Base-by-base conservation (phyloP, 208 protist species). In the Acanthamoeba sp. region DNA sequence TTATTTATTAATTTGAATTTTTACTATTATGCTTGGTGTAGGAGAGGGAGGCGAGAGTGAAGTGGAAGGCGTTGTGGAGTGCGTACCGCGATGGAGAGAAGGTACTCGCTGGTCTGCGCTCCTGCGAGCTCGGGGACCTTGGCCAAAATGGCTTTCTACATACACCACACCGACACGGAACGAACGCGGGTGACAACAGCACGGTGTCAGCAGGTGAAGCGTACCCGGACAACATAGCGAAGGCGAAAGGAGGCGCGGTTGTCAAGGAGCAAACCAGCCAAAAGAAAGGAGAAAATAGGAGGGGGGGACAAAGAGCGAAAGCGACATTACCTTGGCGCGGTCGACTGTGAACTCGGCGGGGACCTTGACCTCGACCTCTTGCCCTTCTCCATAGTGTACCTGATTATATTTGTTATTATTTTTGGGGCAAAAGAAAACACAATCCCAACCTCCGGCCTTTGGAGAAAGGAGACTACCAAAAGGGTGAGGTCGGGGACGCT, bases 311-410 rank as follows among this genome's bases (percentile, higher is more conserved):
- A 38, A 40, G 45, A 50, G 1, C 64, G 64, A 73, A 73, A 38
- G 27, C 34, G 64, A 84, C 14, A 55, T 14, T 52, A 84, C 73
- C 73, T 84, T 84, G 34, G 73, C 73, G 12, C 73, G 73, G 73
- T 84, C 73, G 20, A 84, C 38, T 3, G 73, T 84, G 73, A 55
- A 84, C 73, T 84, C 73, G 12, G 73, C 73, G 7, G 73, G 73
- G 0, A 84, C 73, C 42, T 84, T 45, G 27, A 84, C 40, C 22
- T 52, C 27, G 1, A 55, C 29, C 73, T 84, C 73, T n/a, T 84
- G 9, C 9, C 40, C 40, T 27, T 84, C 73, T 14, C 73, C 73
- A 84, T 84, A 84, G 73, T 84, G 16, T 6, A 84, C 73, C 73
- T 84, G n/a, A 55, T 6, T 80, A 20, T 4, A 80, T 45, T 29